Evolutionary conservation across 495 filamentous ascomycete genomes (phyloP), one percentile per base, ranked within the genome.

Genomic region (Xylaria palmicola): DNA sequence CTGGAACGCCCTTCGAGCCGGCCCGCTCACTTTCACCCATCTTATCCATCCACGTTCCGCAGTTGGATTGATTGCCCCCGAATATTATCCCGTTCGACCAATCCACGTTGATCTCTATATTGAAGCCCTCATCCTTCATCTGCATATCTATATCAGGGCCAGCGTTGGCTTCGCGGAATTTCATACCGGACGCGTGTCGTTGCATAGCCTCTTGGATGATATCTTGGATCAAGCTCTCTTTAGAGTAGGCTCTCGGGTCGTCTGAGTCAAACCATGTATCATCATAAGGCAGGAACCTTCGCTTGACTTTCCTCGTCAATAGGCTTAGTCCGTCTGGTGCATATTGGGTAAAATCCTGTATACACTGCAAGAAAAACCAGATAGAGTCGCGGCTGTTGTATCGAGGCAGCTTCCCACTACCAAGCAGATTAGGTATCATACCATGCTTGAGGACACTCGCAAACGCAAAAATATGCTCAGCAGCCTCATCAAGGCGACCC

Each of bases 31-130:
- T 96, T 74, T 99, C 95, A n/a, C 95, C 95, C 94, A 98, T 99
- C 82, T 99, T 99, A 77, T 99, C 95, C 89, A 97, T 96, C 95
- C 95, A 99, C 4, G 95, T 99, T 55, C 95, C 95, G 67, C 95
- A 99, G 70, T 99, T 99, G 71, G 76, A 78, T 70, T 97, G 91
- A 64, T 88, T 97, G 36, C 95, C 95, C 37, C 95, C 95, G 65
- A 93, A 96, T 60, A 99, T 87, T 54, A 99, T 82, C 17, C 95
- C 95, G 1, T 89, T 96, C 10, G 84, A 81, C 95, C 94, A 98
- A 69, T 98, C 93, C 12, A 96, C 90, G 27, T 88, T 85, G 61
- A 98, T 86, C 56, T 97, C 86, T 37, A 94, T 89, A 62, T 96
- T 83, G 76, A 99, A 99, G 1, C 95, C 95, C 65, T 90, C 90